Base-by-base conservation (phyloP, 257 asterid species). In the Eustoma russellianum region DNA sequence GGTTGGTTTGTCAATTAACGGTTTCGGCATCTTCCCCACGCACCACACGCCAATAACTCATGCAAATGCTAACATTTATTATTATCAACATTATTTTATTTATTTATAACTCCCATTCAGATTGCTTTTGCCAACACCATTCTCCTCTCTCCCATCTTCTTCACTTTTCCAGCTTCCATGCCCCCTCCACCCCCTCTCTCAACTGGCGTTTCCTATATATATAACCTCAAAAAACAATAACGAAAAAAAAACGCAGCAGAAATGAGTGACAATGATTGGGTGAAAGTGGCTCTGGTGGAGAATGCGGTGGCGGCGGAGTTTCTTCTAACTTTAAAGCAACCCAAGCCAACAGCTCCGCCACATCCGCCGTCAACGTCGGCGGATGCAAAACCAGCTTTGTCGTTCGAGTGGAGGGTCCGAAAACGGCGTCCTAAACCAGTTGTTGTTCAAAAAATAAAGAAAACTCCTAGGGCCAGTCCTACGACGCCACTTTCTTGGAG, bases 401-500 rank as follows among this genome's bases (percentile, higher is more conserved):
- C 79, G 47, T 72, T 78, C 33, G 74, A 68, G 52, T 86, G 95
- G 95, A 79, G 57, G 57, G 82, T 80, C 52, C 83, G 95, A 14
- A 91, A 81, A 53, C 88, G 84, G 54, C 80, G 94, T 63, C 78
- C 95, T 4, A 86, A 64, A 30, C 56, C 77, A 1, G 70, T 60
- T 14, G 18, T 57, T 2, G 51, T 55, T 24, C 12, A 7, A 8
- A 50, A 6, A 54, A 28, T 64, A 62, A 70, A 65, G 64, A 69
- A 76, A 12, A 44, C 79, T 10, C 76, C 57, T 19, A 66, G 74
- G 61, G 80, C 72, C 3, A 86, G 93, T 56, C 94, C 94, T 1
- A 69, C 73, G 46, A 86, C 95, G 61, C 88, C 95, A 55, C 82
- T 83, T 10, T 83, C 91, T 1, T 86, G 85, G 88, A 76, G 80